Conservation (phyloP, 2,329 filamentous ascomycete genomes). For the Nothopassalora personata region DNA sequence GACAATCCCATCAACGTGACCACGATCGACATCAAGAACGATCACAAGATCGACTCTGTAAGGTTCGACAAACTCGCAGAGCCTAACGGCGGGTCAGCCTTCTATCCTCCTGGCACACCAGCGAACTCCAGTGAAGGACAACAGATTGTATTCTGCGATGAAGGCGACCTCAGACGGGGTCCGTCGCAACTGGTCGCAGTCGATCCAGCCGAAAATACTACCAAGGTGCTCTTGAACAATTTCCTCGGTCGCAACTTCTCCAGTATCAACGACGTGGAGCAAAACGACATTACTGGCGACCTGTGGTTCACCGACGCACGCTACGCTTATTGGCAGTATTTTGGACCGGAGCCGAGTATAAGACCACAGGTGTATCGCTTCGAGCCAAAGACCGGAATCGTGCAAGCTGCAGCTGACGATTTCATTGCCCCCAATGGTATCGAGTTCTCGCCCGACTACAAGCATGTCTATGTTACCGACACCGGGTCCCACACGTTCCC, state of each 20-base stretch:
- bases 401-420: conserved; percentile 54
- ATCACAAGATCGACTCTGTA: conserved; percentile 25
- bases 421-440: conserved; percentile 55
- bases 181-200: conserved; percentile 27
- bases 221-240: conserved; percentile 49
- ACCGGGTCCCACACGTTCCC: conserved; percentile 39
- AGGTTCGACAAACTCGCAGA: conserved; percentile 26
- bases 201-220: conserved; percentile 25
- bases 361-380: conserved; percentile 57
- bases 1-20: conserved; percentile 34
- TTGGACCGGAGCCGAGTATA: conserved; percentile 49
- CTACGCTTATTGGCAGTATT: conserved; percentile 28
- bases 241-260: conserved; percentile 59
- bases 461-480: conserved; percentile 52
- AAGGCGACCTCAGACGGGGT: conserved; percentile 25
- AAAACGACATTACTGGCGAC: conserved; percentile 51
- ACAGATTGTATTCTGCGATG: conserved; percentile 32
- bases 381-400: conserved; percentile 46
- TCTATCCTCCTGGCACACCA: conserved; percentile 29
- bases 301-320: conserved; percentile 60
- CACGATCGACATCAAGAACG: conserved; percentile 27
- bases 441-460: conserved; percentile 51
- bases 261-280: conserved; percentile 53
- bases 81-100: conserved; percentile 30
- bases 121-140: conserved; percentile 29